Evolutionary conservation across 805 yeast genomes (phyloP).

Genomic region (Lachancea cidri): DNA sequence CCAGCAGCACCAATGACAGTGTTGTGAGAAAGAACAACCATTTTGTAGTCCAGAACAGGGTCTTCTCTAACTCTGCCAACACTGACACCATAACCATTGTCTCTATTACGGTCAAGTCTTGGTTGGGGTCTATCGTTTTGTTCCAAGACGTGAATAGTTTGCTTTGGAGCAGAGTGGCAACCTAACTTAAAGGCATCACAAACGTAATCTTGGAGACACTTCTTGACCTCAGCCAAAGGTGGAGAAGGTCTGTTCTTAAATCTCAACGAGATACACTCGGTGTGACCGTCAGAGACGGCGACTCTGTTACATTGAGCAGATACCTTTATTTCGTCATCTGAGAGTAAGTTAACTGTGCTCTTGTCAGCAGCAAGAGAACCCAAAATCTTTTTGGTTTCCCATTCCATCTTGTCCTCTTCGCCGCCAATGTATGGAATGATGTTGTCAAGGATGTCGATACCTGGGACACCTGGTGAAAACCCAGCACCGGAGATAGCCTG

Average conservation of each 20-base stretch:
- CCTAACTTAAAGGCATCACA: conserved; percentile 78
- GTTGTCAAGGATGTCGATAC: conserved; percentile 91
- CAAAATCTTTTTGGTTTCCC: conserved; percentile 95
- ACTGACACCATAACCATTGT: conserved; percentile 86
- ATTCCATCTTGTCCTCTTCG: conserved; percentile 97
- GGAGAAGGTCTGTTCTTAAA: conserved; percentile 85
- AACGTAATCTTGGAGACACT: conserved; percentile 61
- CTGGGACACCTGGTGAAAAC: conserved; percentile 94
- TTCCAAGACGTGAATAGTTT: conserved; percentile 87
- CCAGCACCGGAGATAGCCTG: conserved; percentile 99
- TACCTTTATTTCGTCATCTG: conserved; percentile 71
- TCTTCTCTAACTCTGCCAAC: conserved; percentile 94
- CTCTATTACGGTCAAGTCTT: conserved; percentile 93
- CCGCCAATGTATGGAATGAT: conserved; percentile 92
- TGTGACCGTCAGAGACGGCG: conserved; percentile 96
- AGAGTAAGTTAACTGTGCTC: conserved; percentile 50
- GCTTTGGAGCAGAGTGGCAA: conserved; percentile 90
- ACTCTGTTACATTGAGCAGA: conserved; percentile 97
- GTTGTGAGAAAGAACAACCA: conserved; percentile 97
- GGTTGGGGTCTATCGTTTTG: conserved; percentile 96
- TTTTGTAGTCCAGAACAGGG: conserved; percentile 87
- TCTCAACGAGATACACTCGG: conserved; percentile 85
- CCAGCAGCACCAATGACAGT: conserved; percentile 99
- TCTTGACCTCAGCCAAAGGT: conserved; percentile 70
- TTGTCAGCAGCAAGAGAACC: conserved; percentile 54